Evolutionary conservation across 805 yeast genomes (phyloP), one percentile per base, ranked within the genome.

Genomic region (Isabelozyma heimii): DNA sequence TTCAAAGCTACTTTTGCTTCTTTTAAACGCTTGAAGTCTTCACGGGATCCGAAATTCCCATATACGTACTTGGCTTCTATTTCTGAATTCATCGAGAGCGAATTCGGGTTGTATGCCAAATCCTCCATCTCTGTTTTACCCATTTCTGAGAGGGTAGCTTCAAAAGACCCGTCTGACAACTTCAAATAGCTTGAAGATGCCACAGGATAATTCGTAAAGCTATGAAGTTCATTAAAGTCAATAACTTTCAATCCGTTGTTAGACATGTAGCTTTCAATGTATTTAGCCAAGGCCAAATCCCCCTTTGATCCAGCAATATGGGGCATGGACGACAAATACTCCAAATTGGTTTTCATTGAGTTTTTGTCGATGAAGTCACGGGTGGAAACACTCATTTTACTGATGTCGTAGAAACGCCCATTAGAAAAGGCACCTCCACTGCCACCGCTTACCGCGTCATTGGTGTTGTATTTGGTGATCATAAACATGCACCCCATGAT

Each of bases 231-330:
- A 37, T 73, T 69, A 43, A 81, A 77, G 40, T 81, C 83, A 5
- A 81, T 76, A 2, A 66, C 50, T 27, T 70, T 67, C 16, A 91
- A 52, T 1, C 88, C 87, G 52, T 83, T 81, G 46, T 81, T 77
- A 17, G 66, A 62, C 66, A 87, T 81, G 44, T 80, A 79, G 20
- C 78, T 79, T 51, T 81, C 75, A 13, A 91, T 72, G 61, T 85
- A 90, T 49, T 78, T 74, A 1, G 90, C 84, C 37, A 91, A 67
- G 0, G 92, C 79, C 50, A 82, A 66, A 63, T 90, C 97, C 15
- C 96, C 98, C 13, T 82, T 80, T 2, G 97, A 85, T 3, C 98
- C 98, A 0, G 97, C 83, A 54, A 86, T 67, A 62, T 91, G 97
- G 2, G 96, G 90, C 83, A 90, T 82, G 7, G 87, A 79, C 26